A percentile compares a stretch with the other conserved stretches of the same genome.
These are phyloP conservation scores for Starmera dryadoides DNA, from an alignment of 805 yeast genomes.

Conservation along the genomic window DNA sequence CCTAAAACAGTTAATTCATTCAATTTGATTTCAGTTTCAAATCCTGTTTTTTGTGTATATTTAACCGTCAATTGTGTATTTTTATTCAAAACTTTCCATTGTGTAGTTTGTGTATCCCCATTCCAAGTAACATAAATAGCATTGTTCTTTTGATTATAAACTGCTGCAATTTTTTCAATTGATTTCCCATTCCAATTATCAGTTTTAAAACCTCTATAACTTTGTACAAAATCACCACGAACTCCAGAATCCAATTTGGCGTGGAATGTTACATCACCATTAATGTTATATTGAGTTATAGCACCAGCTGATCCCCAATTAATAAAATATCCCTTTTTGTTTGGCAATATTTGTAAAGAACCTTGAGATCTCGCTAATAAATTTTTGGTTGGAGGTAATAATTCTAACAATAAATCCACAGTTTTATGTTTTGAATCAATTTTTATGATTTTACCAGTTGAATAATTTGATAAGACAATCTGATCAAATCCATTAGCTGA, in stretches of 20 bases:
- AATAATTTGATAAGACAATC: conserved; percentile 13
- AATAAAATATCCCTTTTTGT: conserved; percentile 25
- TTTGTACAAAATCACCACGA: conserved; percentile 21
- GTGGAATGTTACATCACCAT: conserved; percentile 25
- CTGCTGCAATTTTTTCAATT: conserved; percentile 24
- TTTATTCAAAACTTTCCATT: conserved; percentile 21
- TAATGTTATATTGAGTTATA: conserved; percentile 25
- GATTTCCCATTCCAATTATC: conserved; percentile 28
- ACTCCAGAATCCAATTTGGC: conserved; percentile 26
- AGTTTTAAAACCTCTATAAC: conserved; percentile 28
- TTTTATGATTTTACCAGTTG: conserved; percentile 29
- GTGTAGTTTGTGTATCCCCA: conserved; percentile 29
- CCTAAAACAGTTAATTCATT: too few relatives aligned
- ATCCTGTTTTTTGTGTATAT: conserved; percentile 21
- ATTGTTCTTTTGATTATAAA: conserved; percentile 12
- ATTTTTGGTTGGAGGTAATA: conserved; percentile 18
- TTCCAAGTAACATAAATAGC: conserved; percentile 28
- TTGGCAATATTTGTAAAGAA: conserved; percentile 21
- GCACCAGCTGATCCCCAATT: conserved; percentile 34
- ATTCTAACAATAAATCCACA: conserved; percentile 22
- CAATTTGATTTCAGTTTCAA: conserved; percentile 18
- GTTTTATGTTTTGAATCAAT: conserved; percentile 22
- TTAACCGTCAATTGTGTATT: conserved; percentile 10
- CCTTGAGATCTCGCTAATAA: conserved; percentile 17
- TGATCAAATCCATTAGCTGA: conserved; percentile 13